Evolutionary conservation across 768 basidiomycete species (phyloP), one percentile per base, ranked within the genome.

Genomic region (Lentinus tigrinus): DNA sequence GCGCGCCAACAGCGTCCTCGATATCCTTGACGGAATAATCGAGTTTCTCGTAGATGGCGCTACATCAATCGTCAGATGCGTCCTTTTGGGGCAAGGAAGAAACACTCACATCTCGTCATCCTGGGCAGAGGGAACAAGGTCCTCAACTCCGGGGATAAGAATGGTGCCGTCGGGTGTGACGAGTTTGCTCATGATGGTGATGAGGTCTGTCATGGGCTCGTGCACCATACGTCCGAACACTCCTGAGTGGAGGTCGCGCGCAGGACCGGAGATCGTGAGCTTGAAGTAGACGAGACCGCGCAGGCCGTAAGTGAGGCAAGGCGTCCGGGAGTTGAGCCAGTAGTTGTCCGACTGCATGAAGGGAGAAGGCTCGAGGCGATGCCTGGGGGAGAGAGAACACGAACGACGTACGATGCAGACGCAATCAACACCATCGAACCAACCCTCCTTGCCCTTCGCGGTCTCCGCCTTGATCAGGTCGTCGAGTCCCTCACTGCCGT

Each of bases 181-280:
- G 44, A 98, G 90, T 63, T 85, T 93, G 66, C 87, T 84, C 83
- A 98, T 85, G 62, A 98, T 76, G 44, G 74, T 69, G 69, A 97
- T 79, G 50, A 97, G 85, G 69, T 96, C 95, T 0, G 93, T 95
- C 95, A 98, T 96, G 14, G 95, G 95, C 72, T 91, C 89, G 67
- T 92, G 87, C 21, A 93, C 89, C 31, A 83, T 85, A 37, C 87
- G 78, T 9, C 93, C 92, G 68, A 91, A 93, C 28, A 87, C 79
- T 53, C 95, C 95, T 38, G 93, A 95, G 73, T 98, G 96, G 0
- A 98, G 79, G 68, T 98, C 95, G 43, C 88, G 80, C 19, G 78
- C 85, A 3, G 96, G 95, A 4, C 96, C 96, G 3, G 87, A 79
- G 51, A 98, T 75, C 27, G 84, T 85, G 61, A 93, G 75, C 62